Evolutionary conservation across 495 filamentous ascomycete genomes (phyloP).

Genomic region (Hypoxylon rickii): DNA sequence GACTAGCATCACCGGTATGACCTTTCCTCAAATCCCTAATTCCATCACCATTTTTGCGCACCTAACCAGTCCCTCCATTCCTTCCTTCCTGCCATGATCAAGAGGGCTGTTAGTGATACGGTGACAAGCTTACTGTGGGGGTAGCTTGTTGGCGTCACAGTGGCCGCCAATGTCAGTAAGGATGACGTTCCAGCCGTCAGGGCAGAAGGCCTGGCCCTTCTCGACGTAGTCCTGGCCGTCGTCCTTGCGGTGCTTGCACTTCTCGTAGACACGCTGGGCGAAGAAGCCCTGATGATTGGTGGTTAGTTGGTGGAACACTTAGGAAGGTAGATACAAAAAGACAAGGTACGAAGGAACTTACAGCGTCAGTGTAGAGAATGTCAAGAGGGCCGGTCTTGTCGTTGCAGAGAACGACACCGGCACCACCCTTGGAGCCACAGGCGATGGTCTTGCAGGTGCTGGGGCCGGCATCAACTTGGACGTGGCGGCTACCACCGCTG

Average conservation of each 20-base stretch:
- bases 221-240: slow-evolving; percentile 16
- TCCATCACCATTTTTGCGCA: no score
- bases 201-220: slow-evolving; percentile 30
- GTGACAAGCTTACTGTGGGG: no score
- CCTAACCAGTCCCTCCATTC: no score
- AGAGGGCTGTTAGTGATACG: no score
- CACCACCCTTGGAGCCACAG: slow-evolving; percentile 7
- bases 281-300: slow-evolving; percentile 13
- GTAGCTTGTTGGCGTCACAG: slow-evolving; percentile 10
- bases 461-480: slow-evolving; percentile 24
- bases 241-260: slow-evolving; percentile 19
- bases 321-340: background rate
- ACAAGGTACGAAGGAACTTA: slow-evolving; percentile 5
- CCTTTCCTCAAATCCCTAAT: background rate
- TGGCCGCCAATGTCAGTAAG: slow-evolving; percentile 16
- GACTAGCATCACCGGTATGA: no score
- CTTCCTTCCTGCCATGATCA: background rate
- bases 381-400: slow-evolving; percentile 10
- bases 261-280: slow-evolving; percentile 24
- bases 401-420: slow-evolving; percentile 28
- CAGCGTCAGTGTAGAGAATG: slow-evolving; percentile 13
- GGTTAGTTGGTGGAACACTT: background rate
- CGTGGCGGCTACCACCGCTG: background rate
- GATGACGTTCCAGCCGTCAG: slow-evolving; percentile 31
- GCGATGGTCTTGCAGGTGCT: slow-evolving; percentile 11